Percentiles rank a stretch among this genome's conserved stretches.
phyloP scores from a whole-genome alignment of 169 alveolate genomes.

The Cryptosporidium meleagridis region DNA sequence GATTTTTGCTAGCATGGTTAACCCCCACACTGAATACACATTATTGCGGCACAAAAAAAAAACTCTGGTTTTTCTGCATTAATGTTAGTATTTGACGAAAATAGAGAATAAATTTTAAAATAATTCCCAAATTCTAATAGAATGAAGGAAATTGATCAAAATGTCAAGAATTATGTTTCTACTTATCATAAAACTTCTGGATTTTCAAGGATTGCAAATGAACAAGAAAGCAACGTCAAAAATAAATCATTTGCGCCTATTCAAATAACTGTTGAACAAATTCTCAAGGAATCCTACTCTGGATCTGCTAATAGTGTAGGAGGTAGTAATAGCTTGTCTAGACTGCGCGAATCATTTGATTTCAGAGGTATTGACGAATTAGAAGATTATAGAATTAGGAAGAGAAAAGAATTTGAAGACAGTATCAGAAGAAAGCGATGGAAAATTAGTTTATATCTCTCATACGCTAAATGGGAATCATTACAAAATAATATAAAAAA shows the following conservation, averaged over 20 bases:
- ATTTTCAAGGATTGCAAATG: not conserved
- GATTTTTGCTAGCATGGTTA: not conserved
- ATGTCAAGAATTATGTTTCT: slow-evolving; percentile 32
- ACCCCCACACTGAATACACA: slow-evolving; percentile 56
- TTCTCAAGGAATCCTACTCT: slow-evolving; percentile 89
- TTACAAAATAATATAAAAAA: slow-evolving; percentile 92
- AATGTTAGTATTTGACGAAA: slow-evolving; percentile 39
- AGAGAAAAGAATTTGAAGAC: slow-evolving; percentile 97
- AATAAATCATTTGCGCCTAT: slow-evolving; percentile 97
- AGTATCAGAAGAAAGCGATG: slow-evolving; percentile 93
- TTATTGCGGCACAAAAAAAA: slow-evolving; percentile 34
- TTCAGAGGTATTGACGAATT: slow-evolving; percentile 94
- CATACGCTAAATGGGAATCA: slow-evolving; percentile 98
- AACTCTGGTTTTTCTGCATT: not conserved
- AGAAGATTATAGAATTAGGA: slow-evolving; percentile 91
- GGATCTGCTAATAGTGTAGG: slow-evolving; percentile 16
- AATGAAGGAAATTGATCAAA: slow-evolving; percentile 5
- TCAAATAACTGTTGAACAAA: slow-evolving; percentile 98
- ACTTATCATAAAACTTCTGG: slow-evolving; percentile 26
- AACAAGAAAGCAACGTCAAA: slow-evolving; percentile 86
- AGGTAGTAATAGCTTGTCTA: slow-evolving; percentile 50
- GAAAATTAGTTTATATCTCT: slow-evolving; percentile 92
- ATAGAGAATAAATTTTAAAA: not conserved
- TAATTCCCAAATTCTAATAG: not conserved
- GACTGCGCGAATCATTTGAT: slow-evolving; percentile 14